A percentile compares a stretch with the other conserved stretches of the same genome.
These are phyloP conservation scores for Carex sylvatica DNA, from an alignment of 202 grass and related monocot species.

Conservation along the genomic window DNA sequence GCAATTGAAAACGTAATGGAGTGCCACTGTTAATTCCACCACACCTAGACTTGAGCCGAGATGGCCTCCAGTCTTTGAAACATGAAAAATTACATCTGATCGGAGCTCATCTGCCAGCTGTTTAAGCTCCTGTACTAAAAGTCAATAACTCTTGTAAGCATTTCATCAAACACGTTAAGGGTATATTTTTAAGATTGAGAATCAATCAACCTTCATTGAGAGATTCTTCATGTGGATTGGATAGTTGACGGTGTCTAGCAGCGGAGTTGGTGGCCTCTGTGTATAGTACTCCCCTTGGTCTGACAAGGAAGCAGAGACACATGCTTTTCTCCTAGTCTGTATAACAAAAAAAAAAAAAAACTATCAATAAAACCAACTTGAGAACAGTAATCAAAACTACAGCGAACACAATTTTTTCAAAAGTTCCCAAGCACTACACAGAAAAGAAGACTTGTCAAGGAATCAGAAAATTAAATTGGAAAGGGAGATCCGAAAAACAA, in stretches of 20 bases:
- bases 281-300: slow-evolving; percentile 67
- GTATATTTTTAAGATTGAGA: background rate
- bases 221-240: slow-evolving; percentile 98
- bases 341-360: slow-evolving; percentile 14
- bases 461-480: background rate
- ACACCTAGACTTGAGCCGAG: slow-evolving; percentile 92
- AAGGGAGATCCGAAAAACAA: background rate
- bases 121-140: slow-evolving; percentile 56
- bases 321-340: slow-evolving; percentile 39
- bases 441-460: background rate
- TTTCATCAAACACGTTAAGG: slow-evolving; percentile 20
- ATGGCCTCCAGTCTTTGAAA: slow-evolving; percentile 94
- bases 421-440: background rate
- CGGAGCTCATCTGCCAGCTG: slow-evolving; percentile 90
- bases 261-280: slow-evolving; percentile 77
- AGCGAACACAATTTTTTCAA: background rate
- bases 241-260: slow-evolving; percentile 86
- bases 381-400: background rate
- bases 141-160: slow-evolving; percentile 1
- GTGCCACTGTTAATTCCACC: slow-evolving; percentile 85
- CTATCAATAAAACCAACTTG: background rate
- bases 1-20: slow-evolving; percentile 90
- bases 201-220: slow-evolving; percentile 46
- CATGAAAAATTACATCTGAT: slow-evolving; percentile 93
- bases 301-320: slow-evolving; percentile 57